Evolutionary conservation across 768 basidiomycete species (phyloP), one percentile per base, ranked within the genome.

Genomic region (Lactarius evosmus): DNA sequence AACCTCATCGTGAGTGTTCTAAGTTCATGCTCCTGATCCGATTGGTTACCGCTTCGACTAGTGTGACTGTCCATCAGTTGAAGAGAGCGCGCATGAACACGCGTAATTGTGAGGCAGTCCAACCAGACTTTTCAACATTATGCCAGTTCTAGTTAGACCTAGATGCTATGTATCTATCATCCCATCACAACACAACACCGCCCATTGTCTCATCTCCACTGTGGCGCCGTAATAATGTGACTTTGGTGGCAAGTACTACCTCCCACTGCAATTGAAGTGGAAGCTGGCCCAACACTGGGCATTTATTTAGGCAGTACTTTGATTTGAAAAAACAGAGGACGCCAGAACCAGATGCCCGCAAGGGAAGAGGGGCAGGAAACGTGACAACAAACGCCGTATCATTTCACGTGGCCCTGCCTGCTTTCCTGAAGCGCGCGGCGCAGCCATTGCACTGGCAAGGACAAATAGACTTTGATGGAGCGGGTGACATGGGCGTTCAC

Each of bases 61-160:
- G 91, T 94, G 92, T 69, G 88, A 92, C 72, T 94, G 92, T 68
- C 89, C 90, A 22, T 82, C 91, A 2, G 92, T 94, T 50, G 91
- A 93, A 75, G 92, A 94, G 71, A 72, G 86, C 49, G 84, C 84
- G 44, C 78, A 78, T 27, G 65, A 71, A 44, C 70, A 65, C 61
- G 61, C 63, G 52, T 73, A 70, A 69, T 70, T 29, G 52, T 58
- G 65, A 53, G 66, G 62, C 46, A 62, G 33, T n/a, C 34, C 19
- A 12, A 36, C 46, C 56, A n/a, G 44, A 44, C 55, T 51, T 68
- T 69, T 67, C 54, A 66, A 70, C 63, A 56, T 56, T 49, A 30
- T 44, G 61, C 62, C 62, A 66, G 66, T 75, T 81, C 80, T 49
- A 77, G 75, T 79, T 83, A 82, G 82, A 79, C 72, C 74, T 78